Base-by-base conservation (phyloP, 768 basidiomycete genomes). In the Mrakia blollopis region DNA sequence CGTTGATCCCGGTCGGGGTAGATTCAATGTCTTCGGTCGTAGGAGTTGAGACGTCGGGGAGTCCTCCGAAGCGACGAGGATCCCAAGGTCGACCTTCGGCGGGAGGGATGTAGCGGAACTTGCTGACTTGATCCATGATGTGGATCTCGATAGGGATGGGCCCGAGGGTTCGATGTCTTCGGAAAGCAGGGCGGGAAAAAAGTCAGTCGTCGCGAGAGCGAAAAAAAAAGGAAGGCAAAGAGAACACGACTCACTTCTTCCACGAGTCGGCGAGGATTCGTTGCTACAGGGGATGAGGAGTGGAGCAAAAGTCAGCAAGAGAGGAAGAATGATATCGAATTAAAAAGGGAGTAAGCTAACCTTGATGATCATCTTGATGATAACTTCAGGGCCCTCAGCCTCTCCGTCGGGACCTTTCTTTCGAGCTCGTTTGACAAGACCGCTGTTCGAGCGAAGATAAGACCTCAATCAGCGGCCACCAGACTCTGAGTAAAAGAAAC, bases 231-330 rank as follows among this genome's bases (percentile, higher is more conserved):
- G 32, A 37, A 25, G 0, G 10, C 9, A 37, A 25, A 35, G 6
- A 79, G 81, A 11, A 44, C 44, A 14, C 44, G 44, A 44, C 44
- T 79, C 74, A 82, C 82, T 83, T 92, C 86, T 98, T 98, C 97
- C 97, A 99, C 84, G 96, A 98, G 85, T 99, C 96, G 41, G 96
- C 96, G 72, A 99, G 88, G 78, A 99, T 99, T 72, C 97, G 92
- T 67, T 93, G 94, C 84, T 72, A 23, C 30, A 69, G 13, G 47
- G 11, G n/a, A 5, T 3, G 21, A 14, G 47, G 0, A 3, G 7
- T 16, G 16, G 25, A n/a, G 50, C 7, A 13, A 4, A n/a, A 9
- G 28, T 28, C 44, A 52, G 54, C 25, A 28, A 32, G 41, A 54
- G 10, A 25, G 44, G 16, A 11, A 7, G 28, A 52, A 25, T 14